These are phyloP conservation scores for Elaeis oleifera DNA, from an alignment of 202 grass and related monocot species.

Conservation along the genomic window DNA sequence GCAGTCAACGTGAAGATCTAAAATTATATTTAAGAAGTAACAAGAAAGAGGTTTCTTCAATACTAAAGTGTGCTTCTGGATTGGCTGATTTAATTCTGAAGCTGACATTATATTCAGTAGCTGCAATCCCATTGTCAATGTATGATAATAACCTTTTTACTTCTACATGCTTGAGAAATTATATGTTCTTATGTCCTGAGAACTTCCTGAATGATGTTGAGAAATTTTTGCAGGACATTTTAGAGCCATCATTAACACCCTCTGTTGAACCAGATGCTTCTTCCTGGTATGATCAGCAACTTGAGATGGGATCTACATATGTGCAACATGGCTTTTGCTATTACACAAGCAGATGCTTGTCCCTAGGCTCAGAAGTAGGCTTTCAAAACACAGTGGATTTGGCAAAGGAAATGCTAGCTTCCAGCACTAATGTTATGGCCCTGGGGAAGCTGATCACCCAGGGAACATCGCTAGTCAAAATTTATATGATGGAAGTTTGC, in stretches of 20 bases:
- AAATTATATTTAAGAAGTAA: constrained; percentile 34
- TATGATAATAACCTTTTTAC: constrained; percentile 22
- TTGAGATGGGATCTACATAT: constrained; percentile 87
- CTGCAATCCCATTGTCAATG: constrained; percentile 44
- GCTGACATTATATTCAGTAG: constrained; percentile 62
- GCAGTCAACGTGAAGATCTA: constrained; percentile 35
- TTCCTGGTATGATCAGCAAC: constrained; percentile 47
- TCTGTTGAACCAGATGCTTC: constrained; percentile 46
- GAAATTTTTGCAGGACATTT: constrained; percentile 56
- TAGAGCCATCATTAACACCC: constrained; percentile 44
- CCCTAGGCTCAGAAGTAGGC: constrained; percentile 7
- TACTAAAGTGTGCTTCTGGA: constrained; percentile 44
- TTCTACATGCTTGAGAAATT: constrained; percentile 18
- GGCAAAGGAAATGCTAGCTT: constrained; percentile 50
- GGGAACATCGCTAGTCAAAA: constrained; percentile 14
- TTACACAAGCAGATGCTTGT: constrained; percentile 32
- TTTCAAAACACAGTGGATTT: constrained; percentile 35
- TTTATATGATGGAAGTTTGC: constrained; percentile 19
- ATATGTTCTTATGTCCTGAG: not conserved
- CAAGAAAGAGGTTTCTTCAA: constrained; percentile 34
- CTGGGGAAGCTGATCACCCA: constrained; percentile 50
- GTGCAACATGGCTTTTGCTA: constrained; percentile 64
- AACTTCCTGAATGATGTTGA: constrained; percentile 13
- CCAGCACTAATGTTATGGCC: constrained; percentile 39
- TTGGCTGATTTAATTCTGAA: constrained; percentile 71